A percentile compares a stretch with the other conserved stretches of the same genome.
These are phyloP conservation scores for Paramecium tetraurelia DNA, from an alignment of 73 alveolate species.

Conservation along the genomic window DNA sequence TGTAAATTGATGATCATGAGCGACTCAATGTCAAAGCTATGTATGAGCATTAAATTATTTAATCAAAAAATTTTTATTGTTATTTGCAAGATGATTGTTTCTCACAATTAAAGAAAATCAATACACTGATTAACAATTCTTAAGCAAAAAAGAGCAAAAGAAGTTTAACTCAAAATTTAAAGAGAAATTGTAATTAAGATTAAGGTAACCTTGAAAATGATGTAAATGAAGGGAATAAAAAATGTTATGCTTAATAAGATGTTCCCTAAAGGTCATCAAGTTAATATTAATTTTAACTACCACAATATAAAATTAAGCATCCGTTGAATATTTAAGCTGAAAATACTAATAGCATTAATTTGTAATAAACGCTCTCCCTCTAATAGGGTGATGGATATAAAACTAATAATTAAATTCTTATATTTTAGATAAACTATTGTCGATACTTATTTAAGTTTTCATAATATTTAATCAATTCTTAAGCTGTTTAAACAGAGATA, in stretches of 20 bases:
- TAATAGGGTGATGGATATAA: neutral
- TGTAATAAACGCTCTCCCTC: neutral
- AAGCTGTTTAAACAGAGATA: neutral
- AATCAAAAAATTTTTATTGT: neutral
- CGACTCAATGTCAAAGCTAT: neutral
- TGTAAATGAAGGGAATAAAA: neutral
- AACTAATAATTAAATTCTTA: neutral
- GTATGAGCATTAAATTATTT: neutral
- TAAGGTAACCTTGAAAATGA: neutral
- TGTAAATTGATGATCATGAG: neutral
- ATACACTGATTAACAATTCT: neutral
- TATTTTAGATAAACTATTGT: neutral
- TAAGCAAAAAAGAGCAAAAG: neutral
- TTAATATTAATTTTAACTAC: neutral
- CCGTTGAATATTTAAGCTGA: neutral
- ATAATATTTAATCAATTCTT: neutral
- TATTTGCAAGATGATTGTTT: neutral
- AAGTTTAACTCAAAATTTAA: neutral
- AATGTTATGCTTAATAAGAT: neutral
- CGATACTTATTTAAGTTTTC: neutral
- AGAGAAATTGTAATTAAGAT: neutral
- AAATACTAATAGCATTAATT: neutral
- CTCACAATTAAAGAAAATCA: neutral
- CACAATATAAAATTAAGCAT: neutral
- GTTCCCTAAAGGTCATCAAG: neutral